Conservation (phyloP, 78 protist species). For the Cavenderia fasciculata region DNA sequence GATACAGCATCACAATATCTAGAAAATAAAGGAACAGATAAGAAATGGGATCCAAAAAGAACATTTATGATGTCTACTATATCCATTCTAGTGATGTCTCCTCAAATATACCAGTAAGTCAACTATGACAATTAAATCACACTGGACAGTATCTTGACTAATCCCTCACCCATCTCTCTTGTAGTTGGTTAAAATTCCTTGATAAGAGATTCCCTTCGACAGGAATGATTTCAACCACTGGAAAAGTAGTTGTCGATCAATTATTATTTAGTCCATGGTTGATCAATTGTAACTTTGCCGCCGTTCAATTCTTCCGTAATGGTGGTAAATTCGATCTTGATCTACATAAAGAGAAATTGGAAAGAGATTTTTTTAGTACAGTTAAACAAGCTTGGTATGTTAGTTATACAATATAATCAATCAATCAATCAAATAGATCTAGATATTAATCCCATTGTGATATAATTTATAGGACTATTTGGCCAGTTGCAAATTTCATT, state of each 20-base stretch:
- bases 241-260: constrained; percentile 40
- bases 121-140: neutral
- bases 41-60: constrained; percentile 38
- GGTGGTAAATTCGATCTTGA: constrained; percentile 9
- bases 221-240: neutral
- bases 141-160: too few species aligned
- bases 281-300: constrained; percentile 15
- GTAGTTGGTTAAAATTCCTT: constrained; percentile 59
- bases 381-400: constrained; percentile 30
- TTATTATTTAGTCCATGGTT: constrained; percentile 26
- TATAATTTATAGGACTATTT: constrained; percentile 37
- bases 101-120: constrained; percentile 61
- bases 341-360: neutral
- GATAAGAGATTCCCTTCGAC: constrained; percentile 25
- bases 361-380: constrained; percentile 13
- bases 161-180: neutral
- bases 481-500: constrained; percentile 55
- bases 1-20: constrained; percentile 44
- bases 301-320: constrained; percentile 18
- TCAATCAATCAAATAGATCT: constrained; percentile 2
- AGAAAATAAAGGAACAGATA: constrained; percentile 10
- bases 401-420: too few species aligned
- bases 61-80: constrained; percentile 65
- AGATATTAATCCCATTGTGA: too few species aligned
- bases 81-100: constrained; percentile 16